Conservation (phyloP, 2,329 filamentous ascomycete species). For the Aspergillus novofumigatus region DNA sequence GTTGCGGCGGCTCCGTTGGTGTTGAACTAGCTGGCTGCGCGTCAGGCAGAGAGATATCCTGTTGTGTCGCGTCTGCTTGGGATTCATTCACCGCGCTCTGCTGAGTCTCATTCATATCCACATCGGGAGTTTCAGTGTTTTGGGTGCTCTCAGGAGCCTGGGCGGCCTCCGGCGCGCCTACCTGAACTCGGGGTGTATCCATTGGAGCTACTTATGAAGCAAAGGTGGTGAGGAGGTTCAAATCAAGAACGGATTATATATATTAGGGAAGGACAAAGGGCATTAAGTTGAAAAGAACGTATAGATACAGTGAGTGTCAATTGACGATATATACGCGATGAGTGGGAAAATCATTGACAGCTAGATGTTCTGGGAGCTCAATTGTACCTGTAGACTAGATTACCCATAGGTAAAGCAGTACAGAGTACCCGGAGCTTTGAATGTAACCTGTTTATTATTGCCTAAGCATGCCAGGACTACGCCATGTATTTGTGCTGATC, state of each 20-base stretch:
- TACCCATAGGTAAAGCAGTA: not conserved
- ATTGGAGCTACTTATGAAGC: slow-evolving; percentile 4
- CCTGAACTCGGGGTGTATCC: slow-evolving; percentile 18
- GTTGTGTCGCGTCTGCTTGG: slow-evolving; percentile 16
- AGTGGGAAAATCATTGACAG: not conserved
- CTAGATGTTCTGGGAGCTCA: not conserved
- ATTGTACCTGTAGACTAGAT: not conserved
- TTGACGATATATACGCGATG: not conserved
- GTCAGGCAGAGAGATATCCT: slow-evolving; percentile 20
- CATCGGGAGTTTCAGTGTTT: slow-evolving; percentile 15
- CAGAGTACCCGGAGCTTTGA: not conserved
- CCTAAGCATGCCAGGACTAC: not conserved
- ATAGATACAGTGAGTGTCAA: not conserved
- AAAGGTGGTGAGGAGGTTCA: not conserved
- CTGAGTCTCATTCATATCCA: slow-evolving; percentile 23
- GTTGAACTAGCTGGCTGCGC: slow-evolving; percentile 14
- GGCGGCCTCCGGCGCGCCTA: slow-evolving; percentile 9
- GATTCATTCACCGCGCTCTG: slow-evolving; percentile 13
- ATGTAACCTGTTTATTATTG: not conserved
- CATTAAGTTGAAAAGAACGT: not conserved
- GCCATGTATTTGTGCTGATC: not conserved
- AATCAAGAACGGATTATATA: not conserved
- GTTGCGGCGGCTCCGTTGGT: slow-evolving; percentile 10
- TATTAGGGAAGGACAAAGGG: not conserved
- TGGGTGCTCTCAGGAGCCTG: not conserved